phyloP scores from a whole-genome alignment of 176 grass and related monocot genomes.

The Avena atlantica region DNA sequence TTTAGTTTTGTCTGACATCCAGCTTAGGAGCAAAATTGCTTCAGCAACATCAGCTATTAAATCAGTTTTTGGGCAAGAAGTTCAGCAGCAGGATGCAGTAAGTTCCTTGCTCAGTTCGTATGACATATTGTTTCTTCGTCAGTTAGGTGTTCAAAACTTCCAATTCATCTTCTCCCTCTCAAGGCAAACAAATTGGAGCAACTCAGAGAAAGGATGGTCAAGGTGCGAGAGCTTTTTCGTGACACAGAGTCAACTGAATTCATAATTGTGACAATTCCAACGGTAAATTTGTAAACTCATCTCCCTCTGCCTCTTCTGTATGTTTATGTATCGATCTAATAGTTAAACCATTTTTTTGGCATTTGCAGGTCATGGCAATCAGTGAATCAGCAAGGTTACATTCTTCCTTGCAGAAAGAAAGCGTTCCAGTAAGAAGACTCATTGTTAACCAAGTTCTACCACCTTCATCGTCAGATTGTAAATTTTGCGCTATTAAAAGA shows the following conservation, averaged over 20 bases:
- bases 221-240: conserved; percentile 91
- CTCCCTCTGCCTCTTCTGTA: not conserved
- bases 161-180: not conserved
- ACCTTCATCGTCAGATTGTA: conserved; percentile 86
- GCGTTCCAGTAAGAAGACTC: conserved; percentile 86
- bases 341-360: not conserved
- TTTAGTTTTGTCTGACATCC: not conserved
- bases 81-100: conserved; percentile 76
- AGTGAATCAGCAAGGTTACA: conserved; percentile 83
- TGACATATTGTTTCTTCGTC: conserved; percentile 34
- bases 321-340: not conserved
- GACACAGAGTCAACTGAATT: conserved; percentile 89
- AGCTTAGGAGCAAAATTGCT: conserved; percentile 88
- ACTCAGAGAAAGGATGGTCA: conserved; percentile 88
- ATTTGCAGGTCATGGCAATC: conserved; percentile 87
- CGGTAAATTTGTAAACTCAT: conserved; percentile 51
- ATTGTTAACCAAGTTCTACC: conserved; percentile 95
- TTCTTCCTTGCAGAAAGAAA: conserved; percentile 87
- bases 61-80: conserved; percentile 94
- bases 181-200: conserved; percentile 91
- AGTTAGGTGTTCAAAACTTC: conserved; percentile 19
- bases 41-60: conserved; percentile 98
- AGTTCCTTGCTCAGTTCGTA: conserved; percentile 41
- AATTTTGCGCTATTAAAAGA: conserved; percentile 98
- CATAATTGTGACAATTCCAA: conserved; percentile 97